These are phyloP conservation scores for Talaromyces sp. DNA, from an alignment of 2,329 filamentous ascomycete genomes.

Conservation along the genomic window DNA sequence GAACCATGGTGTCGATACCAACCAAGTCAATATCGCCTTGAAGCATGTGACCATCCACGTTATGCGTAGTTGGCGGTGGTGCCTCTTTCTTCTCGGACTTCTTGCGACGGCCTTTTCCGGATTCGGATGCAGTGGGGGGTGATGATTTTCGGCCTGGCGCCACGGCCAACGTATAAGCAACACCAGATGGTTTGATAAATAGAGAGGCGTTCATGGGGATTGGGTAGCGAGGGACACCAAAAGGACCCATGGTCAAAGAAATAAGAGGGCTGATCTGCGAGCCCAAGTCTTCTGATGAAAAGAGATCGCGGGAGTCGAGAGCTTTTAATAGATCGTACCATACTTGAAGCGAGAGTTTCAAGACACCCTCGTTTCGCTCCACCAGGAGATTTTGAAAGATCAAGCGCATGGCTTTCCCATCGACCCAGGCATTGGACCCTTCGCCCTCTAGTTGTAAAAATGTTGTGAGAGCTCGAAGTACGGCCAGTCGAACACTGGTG, in stretches of 20 bases:
- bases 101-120: conserved; percentile 69
- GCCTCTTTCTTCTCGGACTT: conserved; percentile 83
- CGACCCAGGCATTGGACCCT: conserved; percentile 82
- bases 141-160: conserved; percentile 33
- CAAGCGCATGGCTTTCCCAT: conserved; percentile 79
- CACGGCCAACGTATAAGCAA: conserved; percentile 61
- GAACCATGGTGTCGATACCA: conserved; percentile 79
- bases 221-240: conserved; percentile 85
- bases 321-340: conserved; percentile 75
- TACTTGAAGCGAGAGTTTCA: conserved; percentile 78
- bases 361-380: conserved; percentile 78
- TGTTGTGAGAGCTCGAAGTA: conserved; percentile 85
- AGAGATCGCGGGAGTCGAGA: conserved; percentile 57
- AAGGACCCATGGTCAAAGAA: conserved; percentile 79
- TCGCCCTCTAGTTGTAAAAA: conserved; percentile 83
- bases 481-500: conserved; percentile 87
- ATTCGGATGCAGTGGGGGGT: conserved; percentile 42
- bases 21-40: conserved; percentile 94
- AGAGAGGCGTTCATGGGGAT: conserved; percentile 86
- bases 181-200: conserved; percentile 90
- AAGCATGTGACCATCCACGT: conserved; percentile 97
- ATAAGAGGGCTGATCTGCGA: conserved; percentile 76
- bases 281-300: conserved; percentile 64
- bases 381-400: conserved; percentile 95
- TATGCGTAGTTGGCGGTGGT: conserved; percentile 67